Evolutionary conservation across 495 filamentous ascomycete species (phyloP).

Genomic region (Neurospora sp.): DNA sequence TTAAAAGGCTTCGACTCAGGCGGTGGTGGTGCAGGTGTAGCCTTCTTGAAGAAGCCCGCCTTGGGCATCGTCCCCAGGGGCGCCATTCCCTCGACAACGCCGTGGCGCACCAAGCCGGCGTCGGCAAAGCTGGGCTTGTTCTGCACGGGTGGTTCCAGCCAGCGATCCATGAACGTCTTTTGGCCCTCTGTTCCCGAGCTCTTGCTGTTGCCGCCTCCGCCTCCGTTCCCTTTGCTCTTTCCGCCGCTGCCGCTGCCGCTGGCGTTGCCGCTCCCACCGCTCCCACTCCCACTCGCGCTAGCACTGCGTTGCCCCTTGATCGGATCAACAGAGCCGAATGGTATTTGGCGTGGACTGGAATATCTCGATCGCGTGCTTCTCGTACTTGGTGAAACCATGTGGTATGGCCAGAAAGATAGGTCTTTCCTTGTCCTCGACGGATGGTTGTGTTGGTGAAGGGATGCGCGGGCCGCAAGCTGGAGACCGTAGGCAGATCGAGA

Average conservation of each 20-base stretch:
- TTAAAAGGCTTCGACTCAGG: constrained; percentile 4
- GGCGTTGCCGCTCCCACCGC: background rate
- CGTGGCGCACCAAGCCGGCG: constrained; percentile 47
- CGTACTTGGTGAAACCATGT: constrained; percentile 26
- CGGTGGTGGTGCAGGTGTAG: constrained; percentile 12
- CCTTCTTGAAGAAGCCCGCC: constrained; percentile 33
- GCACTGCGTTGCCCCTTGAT: constrained; percentile 8
- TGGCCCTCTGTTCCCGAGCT: constrained; percentile 22
- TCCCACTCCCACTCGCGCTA: background rate
- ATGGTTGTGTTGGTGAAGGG: constrained; percentile 1
- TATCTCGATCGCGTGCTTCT: constrained; percentile 41
- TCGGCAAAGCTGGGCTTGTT: constrained; percentile 64
- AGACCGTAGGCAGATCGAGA: background rate
- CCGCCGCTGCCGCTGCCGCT: background rate
- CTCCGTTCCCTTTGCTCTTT: background rate
- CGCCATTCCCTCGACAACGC: constrained; percentile 60
- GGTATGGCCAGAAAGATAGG: background rate
- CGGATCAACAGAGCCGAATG: constrained; percentile 27
- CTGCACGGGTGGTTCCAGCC: constrained; percentile 62
- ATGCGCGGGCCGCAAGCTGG: background rate
- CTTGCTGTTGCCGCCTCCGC: constrained; percentile 7
- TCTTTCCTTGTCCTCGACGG: background rate
- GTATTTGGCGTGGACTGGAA: constrained; percentile 41
- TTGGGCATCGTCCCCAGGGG: constrained; percentile 56
- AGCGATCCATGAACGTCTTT: constrained; percentile 40